Evolutionary conservation across 371 early-diverging fungal genomes (phyloP), one percentile per base, ranked within the genome.

Genomic region (Mortierella sp.): DNA sequence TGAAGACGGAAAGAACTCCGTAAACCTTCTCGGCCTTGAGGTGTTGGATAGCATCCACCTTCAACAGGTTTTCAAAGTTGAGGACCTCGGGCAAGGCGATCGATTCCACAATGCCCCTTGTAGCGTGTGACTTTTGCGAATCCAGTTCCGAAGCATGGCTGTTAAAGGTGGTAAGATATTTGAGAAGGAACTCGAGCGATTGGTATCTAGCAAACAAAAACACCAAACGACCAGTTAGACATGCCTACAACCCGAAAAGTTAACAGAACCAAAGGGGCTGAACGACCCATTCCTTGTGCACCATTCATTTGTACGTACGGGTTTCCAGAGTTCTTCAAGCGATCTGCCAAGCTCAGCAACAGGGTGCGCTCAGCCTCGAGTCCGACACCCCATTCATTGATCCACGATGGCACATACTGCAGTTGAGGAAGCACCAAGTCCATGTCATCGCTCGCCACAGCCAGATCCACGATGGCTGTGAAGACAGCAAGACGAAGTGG

Each of bases 11-110:
- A 31, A 95, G 80, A 53, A 97, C 84, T 24, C 85, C 86, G 50
- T 87, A 89, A 34, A 89, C 85, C 48, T 56, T 60, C 54, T 83
- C 82, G 34, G 81, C 76, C 78, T 87, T 89, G 48, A 56, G 45
- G 21, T 64, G 28, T 43, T 56, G 93, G 47, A 96, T 84, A 24
- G 93, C 84, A 12, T 67, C 67, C 52, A 95, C 85, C 62, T 87
- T 83, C 71, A 87, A 78, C 71, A 96, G 28, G 51, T 92, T 90
- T 63, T 94, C 94, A 74, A 95, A 92, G 56, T 90, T 90, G 78
- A 92, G 90, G 48, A 91, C 90, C 52, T 87, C 84, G n/a, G 63
- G 90, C 85, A 90, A 83, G 30, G 85, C 71, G 58, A 95, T 83
- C 49, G 95, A 91, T 54, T 87, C 85, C 13, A 43, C 43, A 50